Base-by-base conservation (phyloP, 139 green algal species). In the Pleodorina starrii region DNA sequence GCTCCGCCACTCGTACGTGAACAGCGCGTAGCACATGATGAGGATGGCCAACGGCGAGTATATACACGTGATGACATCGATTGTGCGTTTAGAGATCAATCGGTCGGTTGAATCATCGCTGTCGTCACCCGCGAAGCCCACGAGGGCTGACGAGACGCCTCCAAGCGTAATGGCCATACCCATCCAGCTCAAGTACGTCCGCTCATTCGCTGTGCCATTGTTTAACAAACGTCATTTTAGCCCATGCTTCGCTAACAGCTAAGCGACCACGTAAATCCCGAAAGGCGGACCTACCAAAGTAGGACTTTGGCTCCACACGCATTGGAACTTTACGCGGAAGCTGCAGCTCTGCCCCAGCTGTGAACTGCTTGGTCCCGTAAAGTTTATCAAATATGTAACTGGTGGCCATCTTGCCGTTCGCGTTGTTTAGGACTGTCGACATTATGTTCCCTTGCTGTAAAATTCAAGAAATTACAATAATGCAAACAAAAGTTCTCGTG, bases 291-390 rank as follows among this genome's bases (percentile, higher is more conserved):
- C 74, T 77, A 98, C 96, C 96, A 90, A 98, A 98, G 75, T 96
- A 98, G 9, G 94, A 97, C 83, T 98, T 98, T 21, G 97, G 97
- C 90, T 98, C 97, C 29, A 98, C 97, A 0, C 96, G 91, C 90
- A 98, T 93, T 4, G 96, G 96, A 32, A 97, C 93, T 81, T 96
- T 96, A 25, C 96, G 91, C 0, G 96, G 95, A 32, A 97, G 84
- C 90, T 98, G 96, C 40, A 95, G 92, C 9, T 90, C 43, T 5
- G 95, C 95, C 1, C 95, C 95, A 36, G 84, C 66, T 29, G 94
- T 95, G 68, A 90, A 78, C 4, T 87, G 89, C 25, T 91, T 83
- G 3, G 90, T 92, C n/a, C 91, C 90, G 79, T 91, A 95, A 1
- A 93, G 29, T 36, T 71, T 84, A 46, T 74, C 51, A 74, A 79